Evolutionary conservation across 75 land plant genomes (phyloP), one percentile per base, ranked within the genome.

Genomic region (Sequoia sempervirens): DNA sequence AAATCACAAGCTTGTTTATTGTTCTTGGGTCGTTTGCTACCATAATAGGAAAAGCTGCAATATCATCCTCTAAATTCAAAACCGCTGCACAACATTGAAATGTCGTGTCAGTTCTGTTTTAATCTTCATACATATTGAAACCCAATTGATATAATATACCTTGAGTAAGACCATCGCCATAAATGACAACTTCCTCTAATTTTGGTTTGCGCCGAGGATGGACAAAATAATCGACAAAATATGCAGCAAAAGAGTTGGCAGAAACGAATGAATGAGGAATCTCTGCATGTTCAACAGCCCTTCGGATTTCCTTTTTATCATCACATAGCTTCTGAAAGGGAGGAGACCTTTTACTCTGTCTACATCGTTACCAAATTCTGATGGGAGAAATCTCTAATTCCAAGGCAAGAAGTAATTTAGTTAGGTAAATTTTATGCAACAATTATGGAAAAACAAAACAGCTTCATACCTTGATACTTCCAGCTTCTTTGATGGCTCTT

Each of bases 311-410:
- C 38, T 34, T 61, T 83, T 91, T 90, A 4, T 72, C 40, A 12
- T 82, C 88, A 41, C 85, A 66, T 1, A 88, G 40, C 4, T 74
- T 75, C 30, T 90, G 82, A 41, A 86, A 83, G 30, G 85, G 81
- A 0, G 87, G 73, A 85, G 79, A 30, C 46, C 81, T 37, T 37
- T n/a, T 3, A 88, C 80, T 20, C 81, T 88, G 34, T 83, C 89
- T 46, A 72, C 85, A 45, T 88, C 89, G 41, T 3, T 17, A 1
- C 89, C 92, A 84, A 83, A 92, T 75, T 92, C 93, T 1, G 89
- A 90, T n/a, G 90, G 90, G 2, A 92, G 10, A 41, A 92, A 89
- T 74, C 93, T 87, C 93, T 92, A 83, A n/a, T 32, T 82, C 1
- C 0, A 76, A 5, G 69, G 40, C 13, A 75, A 45, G n/a, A 50